phyloP scores from a whole-genome alignment of 495 filamentous ascomycete species.

The Daldinia caldariorum region DNA sequence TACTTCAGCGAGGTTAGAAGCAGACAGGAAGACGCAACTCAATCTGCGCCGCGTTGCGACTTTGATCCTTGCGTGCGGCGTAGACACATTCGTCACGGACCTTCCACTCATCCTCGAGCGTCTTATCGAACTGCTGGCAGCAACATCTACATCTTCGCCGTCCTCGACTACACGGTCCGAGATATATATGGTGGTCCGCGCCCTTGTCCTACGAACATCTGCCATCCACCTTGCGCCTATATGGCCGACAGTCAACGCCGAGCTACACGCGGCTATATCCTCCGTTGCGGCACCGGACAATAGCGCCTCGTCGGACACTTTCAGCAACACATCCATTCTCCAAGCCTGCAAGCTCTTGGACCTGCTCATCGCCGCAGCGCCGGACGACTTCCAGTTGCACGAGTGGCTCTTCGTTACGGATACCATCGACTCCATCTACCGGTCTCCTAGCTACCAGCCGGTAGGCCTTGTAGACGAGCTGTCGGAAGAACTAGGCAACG shows the following conservation, averaged over 20 bases:
- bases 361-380: constrained; percentile 79
- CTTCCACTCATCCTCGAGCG: constrained; percentile 80
- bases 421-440: constrained; percentile 95
- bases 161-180: constrained; percentile 90
- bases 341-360: constrained; percentile 95
- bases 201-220: constrained; percentile 78
- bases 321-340: constrained; percentile 76
- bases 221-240: constrained; percentile 79
- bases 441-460: constrained; percentile 74
- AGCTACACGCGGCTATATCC: constrained; percentile 83
- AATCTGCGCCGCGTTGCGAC: constrained; percentile 85
- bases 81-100: constrained; percentile 82
- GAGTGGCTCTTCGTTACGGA: constrained; percentile 98
- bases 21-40: constrained; percentile 91
- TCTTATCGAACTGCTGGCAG: constrained; percentile 82
- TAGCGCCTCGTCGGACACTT: constrained; percentile 69
- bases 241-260: constrained; percentile 90
- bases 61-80: constrained; percentile 74
- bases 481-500: constrained; percentile 75
- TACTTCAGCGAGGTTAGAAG: constrained; percentile 90
- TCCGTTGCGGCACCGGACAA: constrained; percentile 76
- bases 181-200: constrained; percentile 86
- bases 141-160: constrained; percentile 89
- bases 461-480: constrained; percentile 87
- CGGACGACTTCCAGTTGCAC: constrained; percentile 94